Evolutionary conservation across 768 basidiomycete species (phyloP).

Genomic region (Macrocybe gigantea): DNA sequence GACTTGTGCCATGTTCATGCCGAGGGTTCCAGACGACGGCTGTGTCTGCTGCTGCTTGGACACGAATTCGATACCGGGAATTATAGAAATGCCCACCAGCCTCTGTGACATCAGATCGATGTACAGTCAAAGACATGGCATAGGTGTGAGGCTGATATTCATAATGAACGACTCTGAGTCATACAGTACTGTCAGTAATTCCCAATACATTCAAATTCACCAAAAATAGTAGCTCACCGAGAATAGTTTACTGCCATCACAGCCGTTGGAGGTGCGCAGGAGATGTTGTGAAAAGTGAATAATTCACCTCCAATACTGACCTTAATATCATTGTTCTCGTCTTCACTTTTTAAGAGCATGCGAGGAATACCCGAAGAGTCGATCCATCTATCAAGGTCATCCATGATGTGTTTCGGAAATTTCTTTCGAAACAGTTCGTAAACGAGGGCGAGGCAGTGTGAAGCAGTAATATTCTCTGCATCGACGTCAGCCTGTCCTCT

Average conservation of each 20-base stretch:
- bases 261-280: constrained; percentile 7
- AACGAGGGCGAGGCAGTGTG: constrained; percentile 10
- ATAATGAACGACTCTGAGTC: constrained; percentile 7
- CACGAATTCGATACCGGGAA: constrained; percentile 8
- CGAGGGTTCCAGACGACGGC: constrained; percentile 9
- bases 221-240: neutral
- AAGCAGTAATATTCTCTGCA: constrained; percentile 2
- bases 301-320: too few relatives aligned
- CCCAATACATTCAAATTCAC: neutral
- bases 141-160: constrained; percentile 11
- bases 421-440: constrained; percentile 7
- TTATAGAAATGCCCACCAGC: constrained; percentile 12
- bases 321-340: neutral
- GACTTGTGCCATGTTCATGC: constrained; percentile 14
- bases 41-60: constrained; percentile 9
- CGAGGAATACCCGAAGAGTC: neutral
- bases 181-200: neutral
- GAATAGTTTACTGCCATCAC: constrained; percentile 7
- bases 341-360: neutral
- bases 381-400: neutral
- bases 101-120: neutral
- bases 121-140: constrained; percentile 4
- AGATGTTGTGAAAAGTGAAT: too few relatives aligned
- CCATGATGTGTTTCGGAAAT: constrained; percentile 8
- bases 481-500: neutral